Evolutionary conservation across 345 rosid species (phyloP), one percentile per base, ranked within the genome.

Genomic region (Hypericum perforatum): DNA sequence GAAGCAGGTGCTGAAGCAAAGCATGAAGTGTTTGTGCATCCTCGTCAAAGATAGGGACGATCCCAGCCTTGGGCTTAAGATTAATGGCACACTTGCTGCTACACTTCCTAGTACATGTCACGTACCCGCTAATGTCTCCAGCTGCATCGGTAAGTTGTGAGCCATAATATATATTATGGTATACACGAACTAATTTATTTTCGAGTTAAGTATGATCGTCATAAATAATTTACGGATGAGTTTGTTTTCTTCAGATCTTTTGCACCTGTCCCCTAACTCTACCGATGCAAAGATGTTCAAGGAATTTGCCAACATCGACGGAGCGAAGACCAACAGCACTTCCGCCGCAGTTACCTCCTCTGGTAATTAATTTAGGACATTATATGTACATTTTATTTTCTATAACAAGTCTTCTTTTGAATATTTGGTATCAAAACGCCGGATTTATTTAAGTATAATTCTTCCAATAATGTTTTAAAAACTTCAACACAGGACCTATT

Each of bases 21-120:
- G 89, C 76, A 54, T 8, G 61, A 90, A 75, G 68, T 90, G 95
- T 59, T 54, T 90, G 0, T 90, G 95, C 43, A n/a, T 86, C 11
- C 64, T 90, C 12, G 66, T 86, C 16, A 78, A 71, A 70, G 94
- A 90, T 51, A 69, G 70, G 13, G 71, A 90, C 63, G 79, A 90
- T 52, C 95, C 97, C 0, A 43, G 43, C n/a, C 82, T 90, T 45
- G 97, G 85, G 9, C 54, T 90, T 60, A 76, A 78, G 56, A 10
- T 90, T 59, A 82, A 86, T 43, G 65, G 65, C 38, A 76, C 85
- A 29, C 74, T 84, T 14, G 94, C 94, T 0, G 89, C 73, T 11
- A 58, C 62, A 53, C 85, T 90, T 3, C 97, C 97, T 3, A 15
- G 32, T 8, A 15, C 76, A 5, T 90, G 97, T 38, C 76, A 72